Evolutionary conservation across 2,329 filamentous ascomycete species (phyloP).

Genomic region (Lecanoromycetidae sp.): DNA sequence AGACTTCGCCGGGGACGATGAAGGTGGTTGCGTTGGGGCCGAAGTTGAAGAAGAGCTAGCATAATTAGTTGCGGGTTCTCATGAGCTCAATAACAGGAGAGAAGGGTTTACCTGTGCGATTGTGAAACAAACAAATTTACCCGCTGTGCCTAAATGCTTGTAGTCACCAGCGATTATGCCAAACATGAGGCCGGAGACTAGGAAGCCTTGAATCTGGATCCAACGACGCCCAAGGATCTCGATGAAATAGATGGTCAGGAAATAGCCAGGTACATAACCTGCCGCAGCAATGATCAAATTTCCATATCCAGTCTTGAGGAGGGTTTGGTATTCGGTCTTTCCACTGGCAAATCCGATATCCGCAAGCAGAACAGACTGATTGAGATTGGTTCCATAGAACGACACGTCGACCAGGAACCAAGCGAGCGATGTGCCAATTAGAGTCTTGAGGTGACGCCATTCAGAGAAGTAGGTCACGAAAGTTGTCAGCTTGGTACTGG

Average conservation of each 20-base stretch:
- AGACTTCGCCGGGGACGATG: conserved; percentile 45
- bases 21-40: conserved; percentile 52
- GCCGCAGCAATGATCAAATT: conserved; percentile 27
- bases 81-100: background rate
- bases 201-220: conserved; percentile 21
- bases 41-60: conserved; percentile 53
- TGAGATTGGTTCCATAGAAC: conserved; percentile 28
- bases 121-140: conserved; percentile 23
- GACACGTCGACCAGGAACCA: conserved; percentile 27
- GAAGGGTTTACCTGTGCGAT: conserved; percentile 25
- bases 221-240: conserved; percentile 21
- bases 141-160: conserved; percentile 21
- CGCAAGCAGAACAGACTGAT: conserved; percentile 25
- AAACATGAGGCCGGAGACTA: conserved; percentile 21
- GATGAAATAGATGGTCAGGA: conserved; percentile 23
- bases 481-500: conserved; percentile 18
- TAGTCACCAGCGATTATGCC: conserved; percentile 24
- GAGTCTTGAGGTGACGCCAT: conserved; percentile 24
- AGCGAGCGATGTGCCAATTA: conserved; percentile 24
- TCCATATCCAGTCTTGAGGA: conserved; percentile 26
- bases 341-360: conserved; percentile 26
- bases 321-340: conserved; percentile 24
- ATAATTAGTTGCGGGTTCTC: no score
- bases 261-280: conserved; percentile 24
- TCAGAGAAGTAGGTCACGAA: conserved; percentile 25